Base-by-base conservation (phyloP, 345 rosid species). In the Odontarrhena argentea region DNA sequence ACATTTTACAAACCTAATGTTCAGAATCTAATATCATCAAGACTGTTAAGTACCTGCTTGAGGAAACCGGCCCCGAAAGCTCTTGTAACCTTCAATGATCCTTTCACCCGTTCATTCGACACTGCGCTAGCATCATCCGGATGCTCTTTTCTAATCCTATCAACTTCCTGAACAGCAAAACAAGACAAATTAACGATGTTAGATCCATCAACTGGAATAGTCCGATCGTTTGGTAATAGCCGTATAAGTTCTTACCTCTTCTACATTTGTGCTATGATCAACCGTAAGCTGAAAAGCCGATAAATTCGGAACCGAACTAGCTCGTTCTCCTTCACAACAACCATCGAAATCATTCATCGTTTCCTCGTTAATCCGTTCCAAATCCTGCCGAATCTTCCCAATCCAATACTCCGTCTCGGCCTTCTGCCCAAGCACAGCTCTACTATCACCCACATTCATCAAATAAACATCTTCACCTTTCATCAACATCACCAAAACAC, bases 21-120 rank as follows among this genome's bases (percentile, higher is more conserved):
- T 48, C 46, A 28, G 5, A 12, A 45, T 67, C 43, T 22, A 18
- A 12, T 34, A 3, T 43, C 5, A 62, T 36, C 41, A 61, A 35
- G 47, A 56, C 48, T 41, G 54, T 50, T 13, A 43, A n/a, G 47
- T 77, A 94, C 99, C 96, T 88, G 87, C 68, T 94, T 94, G 71
- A 94, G 92, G 68, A 88, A 94, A 28, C 99, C 99, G 7, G 96
- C 99, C 6, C 99, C 99, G 18, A 94, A 94, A 63, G 99, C 99
- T 52, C 99, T 83, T 37, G 99, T 94, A 48, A 94, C 97, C 83
- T 88, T 94, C 80, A 94, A 75, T 4, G 92, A 88, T 34, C 99
- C 97, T 75, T 91, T 94, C 26, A 94, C 99, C 1, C 99, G 91
- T 32, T 88, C 96, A 11, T 94, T 94, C 67, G 82, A 45, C 47